Evolutionary conservation across 2,329 filamentous ascomycete genomes (phyloP).

Genomic region (Alternaria sp.): DNA sequence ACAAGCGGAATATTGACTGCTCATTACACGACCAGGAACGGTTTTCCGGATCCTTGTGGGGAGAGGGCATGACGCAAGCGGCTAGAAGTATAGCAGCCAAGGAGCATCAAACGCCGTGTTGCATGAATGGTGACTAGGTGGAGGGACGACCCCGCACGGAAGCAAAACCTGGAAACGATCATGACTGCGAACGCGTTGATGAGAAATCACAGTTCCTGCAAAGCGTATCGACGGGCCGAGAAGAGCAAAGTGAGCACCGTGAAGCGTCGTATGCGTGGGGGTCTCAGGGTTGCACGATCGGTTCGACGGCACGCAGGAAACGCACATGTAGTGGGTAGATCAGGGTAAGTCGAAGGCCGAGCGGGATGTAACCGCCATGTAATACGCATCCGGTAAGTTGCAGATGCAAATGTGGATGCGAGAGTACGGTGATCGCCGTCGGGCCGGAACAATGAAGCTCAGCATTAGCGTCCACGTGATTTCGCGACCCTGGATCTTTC

Average conservation of each 20-base stretch:
- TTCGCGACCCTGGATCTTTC: background rate
- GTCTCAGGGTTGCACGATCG: constrained; percentile 8
- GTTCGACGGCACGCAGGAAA: constrained; percentile 17
- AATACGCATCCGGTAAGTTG: constrained; percentile 8
- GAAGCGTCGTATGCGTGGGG: constrained; percentile 1
- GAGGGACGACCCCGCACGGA: background rate
- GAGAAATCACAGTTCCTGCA: background rate
- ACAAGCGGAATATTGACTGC: background rate
- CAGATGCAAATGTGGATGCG: constrained; percentile 4
- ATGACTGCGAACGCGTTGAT: background rate
- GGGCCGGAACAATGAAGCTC: background rate
- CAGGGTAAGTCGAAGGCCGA: background rate
- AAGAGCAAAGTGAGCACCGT: constrained; percentile 5
- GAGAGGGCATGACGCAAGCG: background rate
- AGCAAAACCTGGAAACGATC: background rate
- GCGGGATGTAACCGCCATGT: background rate
- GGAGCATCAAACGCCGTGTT: background rate
- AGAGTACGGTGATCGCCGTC: background rate
- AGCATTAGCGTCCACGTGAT: constrained; percentile 8
- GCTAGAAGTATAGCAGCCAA: constrained; percentile 1
- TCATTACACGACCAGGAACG: constrained; percentile 5
- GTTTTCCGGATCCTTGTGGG: background rate
- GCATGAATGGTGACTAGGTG: background rate
- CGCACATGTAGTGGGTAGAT: background rate
- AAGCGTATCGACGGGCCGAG: constrained; percentile 1